Evolutionary conservation across 1,139 yeast genomes (phyloP).

Genomic region (Scheffersomyces titani): DNA sequence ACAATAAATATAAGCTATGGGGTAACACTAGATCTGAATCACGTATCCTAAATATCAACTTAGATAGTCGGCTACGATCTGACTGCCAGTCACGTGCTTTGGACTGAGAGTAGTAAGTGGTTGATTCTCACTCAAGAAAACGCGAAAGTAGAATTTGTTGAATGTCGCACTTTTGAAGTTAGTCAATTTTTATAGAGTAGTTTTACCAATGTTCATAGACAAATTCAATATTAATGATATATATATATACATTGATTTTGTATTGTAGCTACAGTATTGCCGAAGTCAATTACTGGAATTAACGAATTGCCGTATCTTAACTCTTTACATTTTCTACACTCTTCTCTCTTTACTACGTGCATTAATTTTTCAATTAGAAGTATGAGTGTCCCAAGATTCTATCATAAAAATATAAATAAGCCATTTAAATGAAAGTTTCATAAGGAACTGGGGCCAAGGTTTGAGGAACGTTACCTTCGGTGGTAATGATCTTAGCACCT

Average conservation of each 20-base stretch:
- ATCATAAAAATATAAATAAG: conserved; percentile 9
- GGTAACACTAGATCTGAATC: background rate
- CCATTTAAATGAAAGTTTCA: conserved; percentile 92
- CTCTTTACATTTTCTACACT: background rate
- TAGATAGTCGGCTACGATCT: background rate
- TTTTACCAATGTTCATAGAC: too few species aligned
- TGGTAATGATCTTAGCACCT: conserved; percentile 79
- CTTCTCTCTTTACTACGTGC: conserved; percentile 7
- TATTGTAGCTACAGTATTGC: too few species aligned
- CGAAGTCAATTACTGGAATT: too few species aligned
- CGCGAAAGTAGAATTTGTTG: background rate
- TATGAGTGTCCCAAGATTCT: conserved; percentile 5
- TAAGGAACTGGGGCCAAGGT: conserved; percentile 99
- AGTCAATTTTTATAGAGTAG: too few species aligned
- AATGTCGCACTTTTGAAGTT: too few species aligned
- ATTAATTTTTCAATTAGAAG: conserved; percentile 10
- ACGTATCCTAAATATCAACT: background rate
- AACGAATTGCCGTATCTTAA: background rate
- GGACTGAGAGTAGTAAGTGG: background rate
- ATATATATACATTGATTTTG: too few species aligned
- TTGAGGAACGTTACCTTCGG: conserved; percentile 84
- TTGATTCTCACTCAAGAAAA: background rate
- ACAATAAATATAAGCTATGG: background rate
- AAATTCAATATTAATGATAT: too few species aligned
- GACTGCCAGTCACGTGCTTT: background rate